Base-by-base conservation (phyloP, 2,329 filamentous ascomycete genomes). In the Paraconiothyrium brasiliense region DNA sequence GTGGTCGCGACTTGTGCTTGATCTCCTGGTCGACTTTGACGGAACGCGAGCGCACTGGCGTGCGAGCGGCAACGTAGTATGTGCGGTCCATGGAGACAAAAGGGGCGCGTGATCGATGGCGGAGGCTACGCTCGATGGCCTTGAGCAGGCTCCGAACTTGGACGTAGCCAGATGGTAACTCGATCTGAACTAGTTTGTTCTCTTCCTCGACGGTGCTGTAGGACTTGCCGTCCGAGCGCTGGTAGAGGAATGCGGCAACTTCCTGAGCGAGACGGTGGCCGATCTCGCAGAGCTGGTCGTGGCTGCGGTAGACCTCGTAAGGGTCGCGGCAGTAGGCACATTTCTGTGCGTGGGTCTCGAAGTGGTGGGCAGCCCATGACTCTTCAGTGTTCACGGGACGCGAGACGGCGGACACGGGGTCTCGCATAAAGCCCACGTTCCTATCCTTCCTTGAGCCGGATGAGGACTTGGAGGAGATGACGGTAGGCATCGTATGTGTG, bases 331-430 rank as follows among this genome's bases (percentile, higher is more conserved):
- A 84, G 61, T 76, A 72, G 48, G 65, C 70, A 71, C 83, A 84
- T 62, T 76, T 76, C 54, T 77, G 76, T 39, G 81, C 81, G 71
- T 84, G 83, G 61, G 72, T 75, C 67, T 84, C 82, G 61, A 83
- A 84, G 75, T 82, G 72, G 73, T 83, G 82, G 58, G 81, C 70
- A 1, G 79, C 78, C 81, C 81, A 83, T 63, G 76, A 78, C 72
- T 84, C 82, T 41, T 74, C 67, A 5, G 70, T 69, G 61, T 76
- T 79, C 41, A 80, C 70, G 32, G 80, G 79, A 51, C 82, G 78
- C 4, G 79, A 79, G 67, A 79, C 71, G 22, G 74, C 72, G 59
- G 71, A 75, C 49, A 80, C 77, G 54, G 76, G 77, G 62, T 78
- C 76, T 56, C 68, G 69, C 61, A 69, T 65, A 68, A 79, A 79